Evolutionary conservation across 2,329 filamentous ascomycete species (phyloP).

Genomic region (Diaporthe aspalathi): DNA sequence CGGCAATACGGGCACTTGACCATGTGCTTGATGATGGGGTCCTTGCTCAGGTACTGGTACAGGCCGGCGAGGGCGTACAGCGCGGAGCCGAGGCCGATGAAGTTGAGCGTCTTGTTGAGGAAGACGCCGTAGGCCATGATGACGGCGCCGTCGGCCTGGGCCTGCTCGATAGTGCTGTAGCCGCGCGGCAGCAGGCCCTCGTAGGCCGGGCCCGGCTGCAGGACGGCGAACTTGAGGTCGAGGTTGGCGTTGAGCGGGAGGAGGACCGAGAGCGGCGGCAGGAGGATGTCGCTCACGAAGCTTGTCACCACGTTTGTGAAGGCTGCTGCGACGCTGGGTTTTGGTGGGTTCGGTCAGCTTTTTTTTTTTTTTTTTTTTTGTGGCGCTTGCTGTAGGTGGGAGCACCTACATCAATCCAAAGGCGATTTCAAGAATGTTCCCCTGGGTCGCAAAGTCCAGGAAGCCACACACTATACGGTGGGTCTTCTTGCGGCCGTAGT

Average conservation of each 20-base stretch:
- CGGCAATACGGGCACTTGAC: slow-evolving; percentile 76
- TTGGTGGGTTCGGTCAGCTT: slow-evolving; percentile 21
- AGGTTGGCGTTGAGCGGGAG: slow-evolving; percentile 78
- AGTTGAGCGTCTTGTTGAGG: slow-evolving; percentile 73
- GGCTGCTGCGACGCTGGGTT: slow-evolving; percentile 70
- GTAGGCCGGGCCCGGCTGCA: slow-evolving; percentile 68
- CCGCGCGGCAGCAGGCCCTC: slow-evolving; percentile 57
- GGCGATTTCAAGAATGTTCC: slow-evolving; percentile 81
- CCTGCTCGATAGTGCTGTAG: slow-evolving; percentile 78
- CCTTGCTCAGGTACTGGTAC: slow-evolving; percentile 71
- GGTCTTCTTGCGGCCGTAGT: slow-evolving; percentile 59
- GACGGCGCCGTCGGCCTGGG: slow-evolving; percentile 76
- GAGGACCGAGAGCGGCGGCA: slow-evolving; percentile 76
- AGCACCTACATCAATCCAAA: slow-evolving; percentile 75
- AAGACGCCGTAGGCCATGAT: slow-evolving; percentile 73
- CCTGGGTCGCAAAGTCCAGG: slow-evolving; percentile 77
- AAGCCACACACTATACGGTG: slow-evolving; percentile 71
- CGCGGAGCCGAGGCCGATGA: slow-evolving; percentile 72
- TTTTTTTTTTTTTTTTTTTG: too few relatives aligned
- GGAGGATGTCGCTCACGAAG: slow-evolving; percentile 76
- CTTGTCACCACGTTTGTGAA: slow-evolving; percentile 79
- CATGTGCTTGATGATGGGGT: slow-evolving; percentile 77
- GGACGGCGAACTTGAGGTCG: slow-evolving; percentile 78
- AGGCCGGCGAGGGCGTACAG: slow-evolving; percentile 72
- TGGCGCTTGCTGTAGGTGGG: too few relatives aligned